phyloP scores from a whole-genome alignment of 495 filamentous ascomycete species.

The Talaromyces trachyspermus region DNA sequence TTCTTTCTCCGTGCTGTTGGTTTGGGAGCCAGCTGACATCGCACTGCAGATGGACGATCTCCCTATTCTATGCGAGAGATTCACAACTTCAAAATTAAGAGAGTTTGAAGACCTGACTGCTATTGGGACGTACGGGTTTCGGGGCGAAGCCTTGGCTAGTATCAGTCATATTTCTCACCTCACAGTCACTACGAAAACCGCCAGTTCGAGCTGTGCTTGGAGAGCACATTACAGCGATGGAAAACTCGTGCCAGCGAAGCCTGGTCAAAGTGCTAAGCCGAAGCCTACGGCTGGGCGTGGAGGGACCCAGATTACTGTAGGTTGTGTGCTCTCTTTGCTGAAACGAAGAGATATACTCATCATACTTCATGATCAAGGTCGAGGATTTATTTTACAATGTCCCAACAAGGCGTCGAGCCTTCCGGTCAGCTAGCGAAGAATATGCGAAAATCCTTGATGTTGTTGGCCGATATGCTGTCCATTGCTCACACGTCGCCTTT shows the following conservation, averaged over 20 bases:
- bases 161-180: slow-evolving; percentile 98
- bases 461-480: slow-evolving; percentile 90
- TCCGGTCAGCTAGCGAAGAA: slow-evolving; percentile 87
- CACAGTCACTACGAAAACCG: slow-evolving; percentile 88
- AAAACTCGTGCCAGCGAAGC: slow-evolving; percentile 76
- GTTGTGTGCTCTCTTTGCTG: slow-evolving; percentile 8
- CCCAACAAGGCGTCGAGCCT: slow-evolving; percentile 79
- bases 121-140: slow-evolving; percentile 94
- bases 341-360: neutral
- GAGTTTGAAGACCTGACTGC: slow-evolving; percentile 88
- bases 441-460: slow-evolving; percentile 97
- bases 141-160: slow-evolving; percentile 93
- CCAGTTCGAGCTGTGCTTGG: slow-evolving; percentile 84
- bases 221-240: slow-evolving; percentile 80
- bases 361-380: slow-evolving; percentile 42
- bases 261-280: slow-evolving; percentile 83
- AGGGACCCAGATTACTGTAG: slow-evolving; percentile 89
- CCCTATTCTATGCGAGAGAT: slow-evolving; percentile 88
- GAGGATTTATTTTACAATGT: slow-evolving; percentile 98
- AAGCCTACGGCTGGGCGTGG: slow-evolving; percentile 85
- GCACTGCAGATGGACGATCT: slow-evolving; percentile 71
- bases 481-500: slow-evolving; percentile 84
- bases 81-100: slow-evolving; percentile 94
- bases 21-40: slow-evolving; percentile 12
- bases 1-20: neutral